Evolutionary conservation across 257 asterid species (phyloP), one percentile per base, ranked within the genome.

Genomic region (Ocimum tenuiflorum): DNA sequence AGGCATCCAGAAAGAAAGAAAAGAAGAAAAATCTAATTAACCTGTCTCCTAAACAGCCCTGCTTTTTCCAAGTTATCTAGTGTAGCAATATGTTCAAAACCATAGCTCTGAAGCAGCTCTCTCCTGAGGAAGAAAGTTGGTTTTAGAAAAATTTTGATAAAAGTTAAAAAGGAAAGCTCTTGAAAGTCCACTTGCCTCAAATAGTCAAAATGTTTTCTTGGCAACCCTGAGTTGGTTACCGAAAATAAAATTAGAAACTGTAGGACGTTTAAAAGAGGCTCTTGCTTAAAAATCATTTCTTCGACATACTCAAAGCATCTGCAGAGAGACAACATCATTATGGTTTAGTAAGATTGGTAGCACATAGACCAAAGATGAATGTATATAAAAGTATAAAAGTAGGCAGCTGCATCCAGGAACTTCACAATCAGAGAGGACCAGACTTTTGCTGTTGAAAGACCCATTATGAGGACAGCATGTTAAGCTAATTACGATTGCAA

Each of bases 71-170:
- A 82, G 86, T 90, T 89, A 78, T 77, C 78, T 67, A 92, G 81
- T 33, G 99, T 92, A 42, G 88, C 82, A 67, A 86, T 81, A 80
- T 92, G 96, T 83, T 92, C 99, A 65, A 86, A 90, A 52, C 99
- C 99, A 80, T 92, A 92, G 88, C 95, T 89, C 76, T 89, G 97
- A 81, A 92, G 97, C 69, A 92, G 69, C 78, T 92, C 99, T 75
- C 91, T 85, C 94, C 99, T 89, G 82, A 74, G 56, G 55, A 63
- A 59, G 48, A 41, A 64, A 24, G 60, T 38, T 97, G 97, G 79
- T 92, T 20, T 35, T 20, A 13, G 49, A 52, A 22, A 52, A 24
- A 36, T 8, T 33, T 29, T 11, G 63, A 49, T 35, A 46, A 15
- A 18, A 29, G 41, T 36, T 19, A 1, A 1, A 38, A 11, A 38